Percentiles rank a stretch among this genome's conserved stretches.
Evolutionary conservation across 768 basidiomycete species (phyloP).

Genomic region (Pleurotus cornucopiae): DNA sequence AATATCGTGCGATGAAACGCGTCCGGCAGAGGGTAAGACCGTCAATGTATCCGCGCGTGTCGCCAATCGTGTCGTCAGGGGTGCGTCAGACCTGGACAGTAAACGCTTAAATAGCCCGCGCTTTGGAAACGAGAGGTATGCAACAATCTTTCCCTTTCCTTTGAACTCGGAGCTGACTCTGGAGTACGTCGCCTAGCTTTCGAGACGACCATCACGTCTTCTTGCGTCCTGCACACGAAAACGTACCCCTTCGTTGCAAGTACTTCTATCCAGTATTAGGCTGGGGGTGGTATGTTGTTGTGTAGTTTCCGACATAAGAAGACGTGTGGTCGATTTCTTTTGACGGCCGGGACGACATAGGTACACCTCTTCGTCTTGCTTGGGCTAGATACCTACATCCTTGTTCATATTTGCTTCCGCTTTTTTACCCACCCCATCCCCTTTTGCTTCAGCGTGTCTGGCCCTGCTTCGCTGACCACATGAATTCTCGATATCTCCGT

Average conservation of each 20-base stretch:
- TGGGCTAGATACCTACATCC: too few relatives aligned
- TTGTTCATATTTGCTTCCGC: too few relatives aligned
- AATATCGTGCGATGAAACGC: conserved; percentile 4
- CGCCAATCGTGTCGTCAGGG: not conserved
- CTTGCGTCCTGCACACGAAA: conserved; percentile 5
- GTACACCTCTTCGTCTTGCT: too few relatives aligned
- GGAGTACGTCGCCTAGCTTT: not conserved
- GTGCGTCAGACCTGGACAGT: not conserved
- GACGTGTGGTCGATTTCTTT: conserved; percentile 5
- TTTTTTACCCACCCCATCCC: too few relatives aligned
- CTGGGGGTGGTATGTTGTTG: conserved; percentile 6
- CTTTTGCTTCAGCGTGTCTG: too few relatives aligned
- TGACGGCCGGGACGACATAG: not conserved
- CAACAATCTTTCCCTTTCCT: not conserved
- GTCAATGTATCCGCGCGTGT: not conserved
- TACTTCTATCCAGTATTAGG: not conserved
- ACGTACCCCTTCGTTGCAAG: not conserved
- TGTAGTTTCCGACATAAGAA: conserved; percentile 9
- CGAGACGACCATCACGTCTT: conserved; percentile 4
- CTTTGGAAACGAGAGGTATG: not conserved
- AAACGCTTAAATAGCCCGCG: not conserved
- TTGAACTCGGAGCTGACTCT: too few relatives aligned
- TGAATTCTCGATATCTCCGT: too few relatives aligned
- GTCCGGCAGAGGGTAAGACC: not conserved
- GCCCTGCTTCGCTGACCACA: too few relatives aligned